A percentile compares a stretch with the other conserved stretches of the same genome.
These are phyloP conservation scores for Chlamydomonas applanata DNA, from an alignment of 139 green algal species.

Conservation along the genomic window DNA sequence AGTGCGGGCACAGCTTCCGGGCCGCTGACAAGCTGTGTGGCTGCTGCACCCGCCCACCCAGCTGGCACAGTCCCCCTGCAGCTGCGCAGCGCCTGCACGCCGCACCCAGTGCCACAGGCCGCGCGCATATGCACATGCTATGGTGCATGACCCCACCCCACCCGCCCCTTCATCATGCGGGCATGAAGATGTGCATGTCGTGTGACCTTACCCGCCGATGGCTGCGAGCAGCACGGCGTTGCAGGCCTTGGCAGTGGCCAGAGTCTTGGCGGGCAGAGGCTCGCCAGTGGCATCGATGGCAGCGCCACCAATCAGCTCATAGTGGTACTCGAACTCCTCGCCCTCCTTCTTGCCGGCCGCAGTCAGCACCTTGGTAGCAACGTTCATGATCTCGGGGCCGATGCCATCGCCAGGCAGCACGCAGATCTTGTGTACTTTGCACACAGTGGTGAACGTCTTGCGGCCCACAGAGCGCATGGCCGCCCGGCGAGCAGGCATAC, in stretches of 20 bases:
- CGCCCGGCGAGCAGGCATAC: too few relatives aligned
- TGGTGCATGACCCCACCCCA: too few relatives aligned
- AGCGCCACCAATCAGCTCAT: conserved; percentile 89
- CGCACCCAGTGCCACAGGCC: too few relatives aligned
- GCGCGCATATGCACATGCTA: too few relatives aligned
- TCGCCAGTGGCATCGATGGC: conserved; percentile 89
- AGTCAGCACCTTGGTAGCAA: conserved; percentile 76
- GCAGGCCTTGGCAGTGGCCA: conserved; percentile 76
- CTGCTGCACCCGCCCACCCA: too few relatives aligned
- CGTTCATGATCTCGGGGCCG: conserved; percentile 93
- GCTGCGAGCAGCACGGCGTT: conserved; percentile 93
- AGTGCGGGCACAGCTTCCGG: too few relatives aligned
- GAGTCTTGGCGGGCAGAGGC: conserved; percentile 85
- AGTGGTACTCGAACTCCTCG: conserved; percentile 78
- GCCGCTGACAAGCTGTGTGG: too few relatives aligned
- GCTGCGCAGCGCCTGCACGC: too few relatives aligned
- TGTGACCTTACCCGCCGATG: conserved; percentile 74
- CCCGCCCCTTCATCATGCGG: too few relatives aligned
- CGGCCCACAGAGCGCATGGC: too few relatives aligned
- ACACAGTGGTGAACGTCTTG: background rate
- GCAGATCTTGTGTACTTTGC: conserved; percentile 71
- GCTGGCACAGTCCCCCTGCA: too few relatives aligned
- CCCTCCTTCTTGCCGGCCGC: conserved; percentile 65
- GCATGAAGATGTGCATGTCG: too few relatives aligned
- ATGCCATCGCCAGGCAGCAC: conserved; percentile 96